Evolutionary conservation across 2,329 filamentous ascomycete genomes (phyloP).

Genomic region (Thielaviopsis cerberus): DNA sequence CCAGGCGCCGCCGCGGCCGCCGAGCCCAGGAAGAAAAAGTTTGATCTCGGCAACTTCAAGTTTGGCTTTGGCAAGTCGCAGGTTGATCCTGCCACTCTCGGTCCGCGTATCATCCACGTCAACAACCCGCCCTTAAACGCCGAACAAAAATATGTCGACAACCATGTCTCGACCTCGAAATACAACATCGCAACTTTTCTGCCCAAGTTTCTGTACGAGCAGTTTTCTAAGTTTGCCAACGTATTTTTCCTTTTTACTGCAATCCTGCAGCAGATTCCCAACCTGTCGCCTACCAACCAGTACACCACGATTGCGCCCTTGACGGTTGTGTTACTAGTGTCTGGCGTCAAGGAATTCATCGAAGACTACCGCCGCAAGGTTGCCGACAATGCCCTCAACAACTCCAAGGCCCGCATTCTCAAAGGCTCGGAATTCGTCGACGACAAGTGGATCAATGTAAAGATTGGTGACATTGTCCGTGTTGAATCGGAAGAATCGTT

Average conservation of each 20-base stretch:
- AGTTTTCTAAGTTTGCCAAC: slow-evolving; percentile 98
- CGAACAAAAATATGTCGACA: slow-evolving; percentile 82
- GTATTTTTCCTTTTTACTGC: slow-evolving; percentile 98
- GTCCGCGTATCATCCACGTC: slow-evolving; percentile 79
- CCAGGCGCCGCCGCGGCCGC: slow-evolving; percentile 25
- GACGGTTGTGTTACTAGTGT: slow-evolving; percentile 76
- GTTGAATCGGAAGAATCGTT: slow-evolving; percentile 92
- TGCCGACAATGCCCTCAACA: slow-evolving; percentile 74
- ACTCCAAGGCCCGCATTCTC: slow-evolving; percentile 66
- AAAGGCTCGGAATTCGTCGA: slow-evolving; percentile 70
- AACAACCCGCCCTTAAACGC: slow-evolving; percentile 92
- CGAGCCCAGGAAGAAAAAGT: slow-evolving; percentile 33
- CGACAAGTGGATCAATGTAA: slow-evolving; percentile 82
- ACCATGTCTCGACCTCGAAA: slow-evolving; percentile 93
- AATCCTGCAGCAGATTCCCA: slow-evolving; percentile 81
- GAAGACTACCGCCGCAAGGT: slow-evolving; percentile 83
- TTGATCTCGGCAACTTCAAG: slow-evolving; percentile 63
- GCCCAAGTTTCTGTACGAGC: slow-evolving; percentile 92
- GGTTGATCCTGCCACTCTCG: slow-evolving; percentile 74
- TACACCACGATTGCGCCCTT: slow-evolving; percentile 96
- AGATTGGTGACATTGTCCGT: slow-evolving; percentile 78
- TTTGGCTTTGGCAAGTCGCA: slow-evolving; percentile 77
- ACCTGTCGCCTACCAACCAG: slow-evolving; percentile 81
- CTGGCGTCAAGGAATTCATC: slow-evolving; percentile 80
- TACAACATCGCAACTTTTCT: slow-evolving; percentile 88